Percentiles rank a stretch among this genome's conserved stretches.
Evolutionary conservation across 2,329 filamentous ascomycete species (phyloP).

Genomic region (Talaromyces sp.): DNA sequence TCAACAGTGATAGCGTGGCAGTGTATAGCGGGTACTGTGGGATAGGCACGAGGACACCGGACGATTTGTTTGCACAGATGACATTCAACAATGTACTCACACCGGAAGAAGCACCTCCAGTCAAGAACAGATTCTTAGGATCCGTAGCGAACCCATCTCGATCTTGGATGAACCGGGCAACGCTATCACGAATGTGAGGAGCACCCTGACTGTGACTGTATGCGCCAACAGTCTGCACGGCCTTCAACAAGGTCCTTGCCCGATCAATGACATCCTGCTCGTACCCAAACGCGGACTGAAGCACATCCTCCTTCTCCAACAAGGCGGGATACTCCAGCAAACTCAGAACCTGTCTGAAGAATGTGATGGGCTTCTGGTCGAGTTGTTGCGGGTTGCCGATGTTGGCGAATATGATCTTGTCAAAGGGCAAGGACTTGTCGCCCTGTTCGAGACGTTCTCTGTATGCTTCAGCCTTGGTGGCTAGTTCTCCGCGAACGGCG

Average conservation of each 20-base stretch:
- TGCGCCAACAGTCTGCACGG: conserved; percentile 87
- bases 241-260: conserved; percentile 73
- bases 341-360: conserved; percentile 95
- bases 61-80: conserved; percentile 72
- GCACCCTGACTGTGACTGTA: conserved; percentile 94
- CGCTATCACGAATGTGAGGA: conserved; percentile 78
- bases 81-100: conserved; percentile 91
- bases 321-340: conserved; percentile 85
- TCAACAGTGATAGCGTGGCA: conserved; percentile 78
- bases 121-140: conserved; percentile 81
- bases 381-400: conserved; percentile 99
- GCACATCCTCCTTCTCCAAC: conserved; percentile 76
- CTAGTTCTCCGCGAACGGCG: conserved; percentile 92
- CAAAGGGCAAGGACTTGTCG: conserved; percentile 68
- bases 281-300: conserved; percentile 75
- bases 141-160: conserved; percentile 86
- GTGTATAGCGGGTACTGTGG: conserved; percentile 98
- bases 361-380: conserved; percentile 98
- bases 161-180: conserved; percentile 88
- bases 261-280: conserved; percentile 84
- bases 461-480: conserved; percentile 89
- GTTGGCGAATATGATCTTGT: conserved; percentile 91
- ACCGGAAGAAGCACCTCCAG: conserved; percentile 84
- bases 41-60: conserved; percentile 88
- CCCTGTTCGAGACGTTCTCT: conserved; percentile 64